Conservation (phyloP, 352 stramenopile species). For the Globisporangium middletonii region DNA sequence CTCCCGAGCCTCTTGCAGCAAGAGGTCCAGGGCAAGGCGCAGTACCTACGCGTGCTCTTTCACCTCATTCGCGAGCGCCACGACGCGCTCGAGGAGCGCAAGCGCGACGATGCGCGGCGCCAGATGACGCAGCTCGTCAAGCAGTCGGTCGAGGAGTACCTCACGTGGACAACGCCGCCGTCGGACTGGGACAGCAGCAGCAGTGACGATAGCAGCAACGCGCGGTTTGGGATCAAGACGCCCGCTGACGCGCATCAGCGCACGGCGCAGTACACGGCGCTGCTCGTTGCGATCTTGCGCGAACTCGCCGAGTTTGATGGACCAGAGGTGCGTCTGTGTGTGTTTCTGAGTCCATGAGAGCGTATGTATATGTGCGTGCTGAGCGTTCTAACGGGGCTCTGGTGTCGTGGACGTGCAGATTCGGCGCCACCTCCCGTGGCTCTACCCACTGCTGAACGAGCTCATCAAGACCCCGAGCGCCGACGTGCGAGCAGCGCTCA, state of each 20-base stretch:
- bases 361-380: neutral
- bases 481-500: conserved; percentile 57
- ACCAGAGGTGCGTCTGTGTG: conserved; percentile 35
- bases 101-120: conserved; percentile 54
- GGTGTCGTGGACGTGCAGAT: conserved; percentile 31
- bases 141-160: conserved; percentile 57
- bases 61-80: conserved; percentile 26
- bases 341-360: conserved; percentile 3
- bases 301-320: conserved; percentile 45
- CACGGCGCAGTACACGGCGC: conserved; percentile 39
- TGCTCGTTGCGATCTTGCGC: conserved; percentile 46
- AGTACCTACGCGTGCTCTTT: conserved; percentile 70
- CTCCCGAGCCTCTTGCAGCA: conserved; percentile 65
- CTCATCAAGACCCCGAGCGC: conserved; percentile 62
- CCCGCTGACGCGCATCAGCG: conserved; percentile 48
- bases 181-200: neutral
- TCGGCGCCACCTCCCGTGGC: conserved; percentile 59
- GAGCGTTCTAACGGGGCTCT: too few relatives aligned
- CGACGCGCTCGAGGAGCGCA: conserved; percentile 18
- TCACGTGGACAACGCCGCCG: conserved; percentile 39
- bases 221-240: conserved; percentile 14
- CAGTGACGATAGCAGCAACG: conserved; percentile 6
- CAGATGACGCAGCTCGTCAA: conserved; percentile 64
- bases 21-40: conserved; percentile 70
- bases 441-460: conserved; percentile 74